Conservation (phyloP, 2,329 filamentous ascomycete genomes). For the Coniella lustricola region DNA sequence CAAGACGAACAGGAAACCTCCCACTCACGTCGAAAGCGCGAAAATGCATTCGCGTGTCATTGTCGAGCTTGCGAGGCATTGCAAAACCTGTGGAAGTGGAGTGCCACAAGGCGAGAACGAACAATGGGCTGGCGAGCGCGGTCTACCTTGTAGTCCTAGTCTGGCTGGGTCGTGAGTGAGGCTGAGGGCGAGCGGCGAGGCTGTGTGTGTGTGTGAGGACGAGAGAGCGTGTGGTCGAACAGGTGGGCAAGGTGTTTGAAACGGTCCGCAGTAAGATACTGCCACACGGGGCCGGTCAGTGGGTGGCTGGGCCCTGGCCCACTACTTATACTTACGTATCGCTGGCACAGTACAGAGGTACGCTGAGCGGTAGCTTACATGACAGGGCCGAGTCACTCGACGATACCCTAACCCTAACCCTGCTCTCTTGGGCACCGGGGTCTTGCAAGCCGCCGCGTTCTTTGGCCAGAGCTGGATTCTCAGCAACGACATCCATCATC, state of each 20-base stretch:
- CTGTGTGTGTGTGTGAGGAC: too few species aligned
- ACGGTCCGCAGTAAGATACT: not conserved
- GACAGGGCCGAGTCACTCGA: too few species aligned
- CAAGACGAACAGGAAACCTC: not conserved
- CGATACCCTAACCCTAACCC: not conserved
- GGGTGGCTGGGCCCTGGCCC: not conserved
- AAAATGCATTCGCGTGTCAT: slow-evolving; percentile 12
- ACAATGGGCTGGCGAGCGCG: not conserved
- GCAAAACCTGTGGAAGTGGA: not conserved
- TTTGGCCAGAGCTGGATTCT: too few species aligned
- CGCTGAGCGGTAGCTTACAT: too few species aligned
- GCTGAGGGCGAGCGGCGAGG: too few species aligned
- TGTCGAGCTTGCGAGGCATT: slow-evolving; percentile 14
- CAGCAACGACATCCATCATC: too few species aligned
- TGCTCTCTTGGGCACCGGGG: too few species aligned
- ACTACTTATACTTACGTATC: not conserved
- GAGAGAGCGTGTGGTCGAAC: not conserved
- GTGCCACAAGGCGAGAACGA: not conserved
- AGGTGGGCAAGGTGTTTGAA: not conserved
- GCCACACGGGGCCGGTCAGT: too few species aligned
- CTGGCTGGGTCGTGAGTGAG: too few species aligned
- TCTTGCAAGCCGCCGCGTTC: too few species aligned
- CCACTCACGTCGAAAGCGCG: slow-evolving; percentile 11
- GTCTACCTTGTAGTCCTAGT: too few species aligned
- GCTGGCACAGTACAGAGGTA: not conserved